Base-by-base conservation (phyloP, 805 yeast genomes). In the Wickerhamiella occidentalis region DNA sequence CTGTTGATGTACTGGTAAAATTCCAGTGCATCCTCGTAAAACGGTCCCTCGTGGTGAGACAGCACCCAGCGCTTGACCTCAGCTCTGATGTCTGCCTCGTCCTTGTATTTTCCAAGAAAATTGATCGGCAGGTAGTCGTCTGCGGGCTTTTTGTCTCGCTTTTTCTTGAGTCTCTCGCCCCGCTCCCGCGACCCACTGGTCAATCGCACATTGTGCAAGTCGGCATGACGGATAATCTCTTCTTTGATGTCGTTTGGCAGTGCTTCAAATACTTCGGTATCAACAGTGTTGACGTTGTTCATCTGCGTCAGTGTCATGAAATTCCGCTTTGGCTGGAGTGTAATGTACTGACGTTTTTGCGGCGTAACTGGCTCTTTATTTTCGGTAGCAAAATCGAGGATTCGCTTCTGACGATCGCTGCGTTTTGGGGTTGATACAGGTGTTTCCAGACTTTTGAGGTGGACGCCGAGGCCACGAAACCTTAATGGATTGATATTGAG, bases 201-300 rank as follows among this genome's bases (percentile, higher is more conserved):
- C 5, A 49, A 29, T 13, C 29, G 29, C 12, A 55, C 52, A 25
- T 51, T 51, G 51, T 52, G 53, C n/a, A 52, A 54, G 26, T 52
- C 57, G 19, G 51, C 55, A 33, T 52, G 36, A n/a, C 17, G 26
- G 23, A 56, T 28, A 11, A 87, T 59, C 56, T 87, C 96, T 1
- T 64, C 55, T 55, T 78, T 78, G 3, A 87, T 76, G 21, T 79
- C 82, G 1, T 63, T 56, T 0, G 96, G 96, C 7, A 87, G 64
- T 43, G 72, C 75, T 11, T 73, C 68, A 57, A 85, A 76, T 1
- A 82, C 84, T 1, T 73, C 76, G 73, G 78, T 70, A 57, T 85
- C 86, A 30, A 81, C 69, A 1, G 21, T 4, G n/a, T 74, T 40
- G 18, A 15, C 22, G 1, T 17, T 57, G 6, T 64, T 33, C 15